Evolutionary conservation across 768 basidiomycete species (phyloP).

Genomic region (Auriscalpium orientale): DNA sequence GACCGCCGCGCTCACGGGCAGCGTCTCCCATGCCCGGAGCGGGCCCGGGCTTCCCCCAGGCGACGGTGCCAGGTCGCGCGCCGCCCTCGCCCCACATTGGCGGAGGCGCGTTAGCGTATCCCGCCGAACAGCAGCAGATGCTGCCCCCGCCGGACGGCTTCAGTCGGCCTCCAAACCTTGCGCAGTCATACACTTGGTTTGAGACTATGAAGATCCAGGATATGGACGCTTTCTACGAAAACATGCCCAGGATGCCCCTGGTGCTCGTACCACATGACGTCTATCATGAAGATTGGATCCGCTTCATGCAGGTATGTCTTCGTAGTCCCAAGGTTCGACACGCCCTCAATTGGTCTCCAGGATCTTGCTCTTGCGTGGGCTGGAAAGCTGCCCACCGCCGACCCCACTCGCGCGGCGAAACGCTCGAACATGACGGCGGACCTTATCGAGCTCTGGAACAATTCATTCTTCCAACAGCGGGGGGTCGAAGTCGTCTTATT

Average conservation of each 20-base stretch:
- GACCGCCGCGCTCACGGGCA: conserved; percentile 10
- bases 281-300: conserved; percentile 70
- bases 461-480: conserved; percentile 64
- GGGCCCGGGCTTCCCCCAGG: conserved; percentile 4
- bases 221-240: conserved; percentile 67
- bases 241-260: conserved; percentile 63
- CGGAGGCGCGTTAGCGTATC: conserved; percentile 1
- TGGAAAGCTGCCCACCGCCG: conserved; percentile 59
- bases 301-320: conserved; percentile 61
- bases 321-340: background rate
- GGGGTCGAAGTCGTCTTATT: conserved; percentile 77
- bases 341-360: conserved; percentile 26
- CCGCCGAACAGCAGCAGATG: conserved; percentile 16
- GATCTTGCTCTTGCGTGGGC: conserved; percentile 72
- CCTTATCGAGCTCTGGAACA: conserved; percentile 75
- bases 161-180: conserved; percentile 61
- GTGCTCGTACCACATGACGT: conserved; percentile 73
- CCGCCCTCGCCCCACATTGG: conserved; percentile 9
- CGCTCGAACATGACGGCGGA: conserved; percentile 58
- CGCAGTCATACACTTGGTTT: conserved; percentile 62
- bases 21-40: conserved; percentile 10
- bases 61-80: conserved; percentile 2
- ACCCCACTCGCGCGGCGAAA: conserved; percentile 43
- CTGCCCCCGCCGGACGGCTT: conserved; percentile 60
- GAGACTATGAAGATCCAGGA: conserved; percentile 64